These are phyloP conservation scores for Penicillium sumatraense DNA, from an alignment of 2,329 filamentous ascomycete species.

Conservation along the genomic window DNA sequence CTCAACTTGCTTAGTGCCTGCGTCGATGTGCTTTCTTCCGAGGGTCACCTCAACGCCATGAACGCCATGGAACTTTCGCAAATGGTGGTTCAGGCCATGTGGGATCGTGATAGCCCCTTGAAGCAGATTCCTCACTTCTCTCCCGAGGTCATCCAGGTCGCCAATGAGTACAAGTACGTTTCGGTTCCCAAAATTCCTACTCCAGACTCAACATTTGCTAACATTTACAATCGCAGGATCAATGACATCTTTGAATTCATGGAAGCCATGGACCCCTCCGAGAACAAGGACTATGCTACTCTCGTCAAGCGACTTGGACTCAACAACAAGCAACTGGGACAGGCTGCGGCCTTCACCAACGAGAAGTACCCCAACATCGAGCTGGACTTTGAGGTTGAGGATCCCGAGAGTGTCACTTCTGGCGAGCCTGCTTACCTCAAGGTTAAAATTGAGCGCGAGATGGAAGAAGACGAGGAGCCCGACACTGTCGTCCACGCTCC, in stretches of 20 bases:
- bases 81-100: slow-evolving; percentile 99
- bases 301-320: slow-evolving; percentile 80
- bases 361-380: slow-evolving; percentile 95
- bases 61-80: slow-evolving; percentile 99
- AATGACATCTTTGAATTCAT: slow-evolving; percentile 98
- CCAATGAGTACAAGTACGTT: slow-evolving; percentile 75
- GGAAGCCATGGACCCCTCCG: slow-evolving; percentile 96
- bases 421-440: slow-evolving; percentile 81
- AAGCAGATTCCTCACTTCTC: slow-evolving; percentile 98
- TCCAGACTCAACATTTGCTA: slow-evolving; percentile 31
- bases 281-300: slow-evolving; percentile 79
- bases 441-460: slow-evolving; percentile 81
- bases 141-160: slow-evolving; percentile 78
- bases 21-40: slow-evolving; percentile 93
- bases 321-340: slow-evolving; percentile 77
- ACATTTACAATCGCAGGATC: slow-evolving; percentile 60
- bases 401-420: slow-evolving; percentile 77
- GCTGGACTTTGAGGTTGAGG: slow-evolving; percentile 83
- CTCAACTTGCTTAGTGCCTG: slow-evolving; percentile 87
- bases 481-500: slow-evolving; percentile 90
- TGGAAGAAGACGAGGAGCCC: slow-evolving; percentile 73
- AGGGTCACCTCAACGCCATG: slow-evolving; percentile 96
- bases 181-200: slow-evolving; percentile 1
- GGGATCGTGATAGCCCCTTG: slow-evolving; percentile 94
- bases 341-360: slow-evolving; percentile 95